Conservation (phyloP, 768 basidiomycete genomes). For the Pisolithus orientalis region DNA sequence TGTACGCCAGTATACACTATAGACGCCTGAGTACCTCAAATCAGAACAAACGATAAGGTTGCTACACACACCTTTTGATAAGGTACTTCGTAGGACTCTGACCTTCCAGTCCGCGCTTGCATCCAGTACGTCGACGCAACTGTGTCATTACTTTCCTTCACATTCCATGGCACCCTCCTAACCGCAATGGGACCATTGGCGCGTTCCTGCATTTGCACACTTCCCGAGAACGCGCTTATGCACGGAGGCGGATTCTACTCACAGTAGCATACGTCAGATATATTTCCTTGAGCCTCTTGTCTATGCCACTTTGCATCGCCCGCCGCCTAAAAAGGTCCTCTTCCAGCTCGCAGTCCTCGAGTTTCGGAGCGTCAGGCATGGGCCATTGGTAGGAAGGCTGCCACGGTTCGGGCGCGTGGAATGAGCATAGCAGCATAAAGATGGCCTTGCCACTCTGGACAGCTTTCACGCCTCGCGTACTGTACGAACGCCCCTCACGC, state of each 20-base stretch:
- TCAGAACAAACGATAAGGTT: slow-evolving; percentile 1
- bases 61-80: slow-evolving; percentile 62
- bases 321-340: slow-evolving; percentile 35
- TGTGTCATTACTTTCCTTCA: slow-evolving; percentile 39
- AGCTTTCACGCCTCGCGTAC: slow-evolving; percentile 58
- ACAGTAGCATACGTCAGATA: slow-evolving; percentile 24
- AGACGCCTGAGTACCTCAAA: not conserved
- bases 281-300: slow-evolving; percentile 29
- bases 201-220: slow-evolving; percentile 46
- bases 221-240: slow-evolving; percentile 24
- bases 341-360: slow-evolving; percentile 60
- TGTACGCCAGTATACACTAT: slow-evolving; percentile 73
- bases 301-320: slow-evolving; percentile 23
- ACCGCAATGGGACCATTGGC: slow-evolving; percentile 62
- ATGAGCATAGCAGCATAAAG: slow-evolving; percentile 72
- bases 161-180: slow-evolving; percentile 44
- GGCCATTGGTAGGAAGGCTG: slow-evolving; percentile 65
- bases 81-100: slow-evolving; percentile 58
- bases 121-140: slow-evolving; percentile 71
- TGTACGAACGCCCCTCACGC: slow-evolving; percentile 69
- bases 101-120: slow-evolving; percentile 51
- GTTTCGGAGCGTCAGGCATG: slow-evolving; percentile 53
- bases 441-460: slow-evolving; percentile 47
- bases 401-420: slow-evolving; percentile 73
- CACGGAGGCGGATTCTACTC: not conserved